Conservation (phyloP, 805 yeast species). For the Lipomyces sp. region DNA sequence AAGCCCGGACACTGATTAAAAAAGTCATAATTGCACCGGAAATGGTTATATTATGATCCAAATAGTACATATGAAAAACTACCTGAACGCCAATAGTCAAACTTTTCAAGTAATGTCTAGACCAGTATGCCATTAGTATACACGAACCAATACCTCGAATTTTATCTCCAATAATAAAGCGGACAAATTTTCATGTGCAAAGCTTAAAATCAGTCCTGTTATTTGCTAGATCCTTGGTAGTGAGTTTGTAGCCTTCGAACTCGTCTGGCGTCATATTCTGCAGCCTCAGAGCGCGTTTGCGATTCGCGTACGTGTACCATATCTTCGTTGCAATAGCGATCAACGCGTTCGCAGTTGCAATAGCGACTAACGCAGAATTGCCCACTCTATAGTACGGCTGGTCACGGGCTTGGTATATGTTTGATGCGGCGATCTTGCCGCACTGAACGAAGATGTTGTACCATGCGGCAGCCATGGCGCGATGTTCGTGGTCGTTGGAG, state of each 20-base stretch:
- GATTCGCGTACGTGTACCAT: slow-evolving; percentile 45
- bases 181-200: background rate
- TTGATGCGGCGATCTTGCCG: slow-evolving; percentile 58
- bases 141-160: too few species aligned
- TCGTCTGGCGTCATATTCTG: slow-evolving; percentile 51
- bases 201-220: slow-evolving; percentile 58
- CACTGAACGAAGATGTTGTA: slow-evolving; percentile 69
- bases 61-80: too few species aligned
- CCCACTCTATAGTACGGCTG: slow-evolving; percentile 65
- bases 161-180: too few species aligned
- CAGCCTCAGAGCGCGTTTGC: slow-evolving; percentile 55
- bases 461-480: slow-evolving; percentile 68
- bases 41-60: too few species aligned
- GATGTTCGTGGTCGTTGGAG: slow-evolving; percentile 61
- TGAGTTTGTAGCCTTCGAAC: slow-evolving; percentile 55
- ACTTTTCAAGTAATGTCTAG: too few species aligned
- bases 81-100: too few species aligned
- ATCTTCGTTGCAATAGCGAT: slow-evolving; percentile 39
- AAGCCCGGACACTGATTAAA: too few species aligned
- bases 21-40: too few species aligned
- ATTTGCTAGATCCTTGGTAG: slow-evolving; percentile 59
- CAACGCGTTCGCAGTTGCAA: slow-evolving; percentile 38
- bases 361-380: slow-evolving; percentile 47
- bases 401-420: slow-evolving; percentile 62
- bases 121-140: too few species aligned